These are phyloP conservation scores for Zychaea mexicana DNA, from an alignment of 371 early-diverging fungal species.

Conservation along the genomic window DNA sequence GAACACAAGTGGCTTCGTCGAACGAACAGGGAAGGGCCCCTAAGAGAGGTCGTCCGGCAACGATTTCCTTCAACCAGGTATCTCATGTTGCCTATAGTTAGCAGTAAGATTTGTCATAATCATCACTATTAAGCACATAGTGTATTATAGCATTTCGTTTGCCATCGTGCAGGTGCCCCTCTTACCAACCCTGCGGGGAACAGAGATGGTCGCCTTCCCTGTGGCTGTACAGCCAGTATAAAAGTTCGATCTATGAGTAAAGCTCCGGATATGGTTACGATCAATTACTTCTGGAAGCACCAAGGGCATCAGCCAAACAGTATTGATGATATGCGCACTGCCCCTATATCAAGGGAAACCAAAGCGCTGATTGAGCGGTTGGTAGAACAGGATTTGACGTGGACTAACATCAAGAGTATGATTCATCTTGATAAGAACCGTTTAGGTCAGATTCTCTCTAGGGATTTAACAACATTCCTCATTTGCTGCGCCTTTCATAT, in stretches of 20 bases:
- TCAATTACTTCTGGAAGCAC: background rate
- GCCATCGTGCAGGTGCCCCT: background rate
- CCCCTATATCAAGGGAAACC: background rate
- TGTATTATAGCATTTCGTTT: background rate
- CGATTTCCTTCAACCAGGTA: no score
- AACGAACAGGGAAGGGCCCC: no score
- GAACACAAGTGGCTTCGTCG: no score
- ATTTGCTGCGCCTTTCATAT: background rate
- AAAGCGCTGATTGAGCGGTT: background rate
- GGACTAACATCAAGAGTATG: constrained; percentile 6
- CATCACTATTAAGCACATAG: no score
- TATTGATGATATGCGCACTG: background rate
- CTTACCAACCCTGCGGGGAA: background rate
- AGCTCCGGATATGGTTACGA: background rate
- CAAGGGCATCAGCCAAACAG: background rate
- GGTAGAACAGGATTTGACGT: constrained; percentile 3
- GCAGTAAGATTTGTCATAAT: no score
- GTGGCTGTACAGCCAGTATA: background rate
- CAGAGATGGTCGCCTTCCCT: background rate
- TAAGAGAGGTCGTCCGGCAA: no score
- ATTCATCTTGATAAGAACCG: background rate
- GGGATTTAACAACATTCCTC: background rate
- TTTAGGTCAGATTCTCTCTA: background rate
- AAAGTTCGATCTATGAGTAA: background rate
- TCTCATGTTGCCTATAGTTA: no score